Conservation (phyloP, 2,329 filamentous ascomycete species). For the Pestalotiopsis sp. region DNA sequence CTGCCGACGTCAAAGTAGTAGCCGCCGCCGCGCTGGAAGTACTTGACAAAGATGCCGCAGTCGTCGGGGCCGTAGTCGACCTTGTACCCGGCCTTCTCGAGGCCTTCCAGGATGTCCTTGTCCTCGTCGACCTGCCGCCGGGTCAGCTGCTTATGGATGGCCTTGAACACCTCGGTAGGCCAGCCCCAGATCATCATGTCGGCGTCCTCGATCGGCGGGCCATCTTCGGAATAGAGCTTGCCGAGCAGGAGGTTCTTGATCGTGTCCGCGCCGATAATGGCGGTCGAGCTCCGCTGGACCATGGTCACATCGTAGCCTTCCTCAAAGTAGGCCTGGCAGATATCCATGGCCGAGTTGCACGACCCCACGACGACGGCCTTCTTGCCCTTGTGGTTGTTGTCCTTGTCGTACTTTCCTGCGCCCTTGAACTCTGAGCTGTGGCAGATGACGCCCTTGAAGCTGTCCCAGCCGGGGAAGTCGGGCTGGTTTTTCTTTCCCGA, state of each 20-base stretch:
- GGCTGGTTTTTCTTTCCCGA: slow-evolving; percentile 65
- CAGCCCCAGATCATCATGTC: slow-evolving; percentile 14
- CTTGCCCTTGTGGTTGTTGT: slow-evolving; percentile 38
- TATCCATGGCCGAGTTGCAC: slow-evolving; percentile 52
- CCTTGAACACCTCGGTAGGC: slow-evolving; percentile 16
- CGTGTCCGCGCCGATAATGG: slow-evolving; percentile 11
- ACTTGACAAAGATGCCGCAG: slow-evolving; percentile 16
- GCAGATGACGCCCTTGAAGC: slow-evolving; percentile 50
- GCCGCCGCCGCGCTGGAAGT: slow-evolving; percentile 25
- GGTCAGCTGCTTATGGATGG: slow-evolving; percentile 12
- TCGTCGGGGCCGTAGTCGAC: slow-evolving; percentile 13
- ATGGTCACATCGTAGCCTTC: slow-evolving; percentile 14
- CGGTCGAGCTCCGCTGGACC: slow-evolving; percentile 8
- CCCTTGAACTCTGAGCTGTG: slow-evolving; percentile 54
- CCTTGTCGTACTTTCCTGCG: slow-evolving; percentile 32
- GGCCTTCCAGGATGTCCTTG: slow-evolving; percentile 6
- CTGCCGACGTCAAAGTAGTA: slow-evolving; percentile 44
- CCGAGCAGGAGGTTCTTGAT: slow-evolving; percentile 14
- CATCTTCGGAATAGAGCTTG: slow-evolving; percentile 10
- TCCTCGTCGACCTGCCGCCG: slow-evolving; percentile 1
- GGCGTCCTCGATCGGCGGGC: slow-evolving; percentile 14
- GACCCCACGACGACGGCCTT: slow-evolving; percentile 56
- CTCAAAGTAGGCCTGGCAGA: slow-evolving; percentile 13
- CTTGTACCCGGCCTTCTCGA: slow-evolving; percentile 13
- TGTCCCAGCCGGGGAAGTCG: slow-evolving; percentile 50